Evolutionary conservation across 2,329 filamentous ascomycete species (phyloP), one percentile per base, ranked within the genome.

Genomic region (Penicillium sp.): DNA sequence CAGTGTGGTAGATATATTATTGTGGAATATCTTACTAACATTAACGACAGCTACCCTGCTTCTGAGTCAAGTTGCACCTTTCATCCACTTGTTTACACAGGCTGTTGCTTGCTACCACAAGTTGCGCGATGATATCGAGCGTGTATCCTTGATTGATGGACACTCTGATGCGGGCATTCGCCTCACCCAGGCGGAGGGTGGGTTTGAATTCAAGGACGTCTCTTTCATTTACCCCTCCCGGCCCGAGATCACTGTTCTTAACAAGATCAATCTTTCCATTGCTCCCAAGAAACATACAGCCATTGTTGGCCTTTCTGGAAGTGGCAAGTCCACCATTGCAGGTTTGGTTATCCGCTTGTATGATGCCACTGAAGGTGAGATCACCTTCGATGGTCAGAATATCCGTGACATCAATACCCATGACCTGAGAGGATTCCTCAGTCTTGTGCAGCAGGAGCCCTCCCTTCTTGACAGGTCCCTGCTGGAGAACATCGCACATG

Each of bases 291-390:
- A 82, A n/a, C 81, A 78, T 45, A 73, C 78, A 5, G 82, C 80
- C 0, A 68, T 84, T 22, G 81, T 84, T 3, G 82, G 82, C 19
- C 75, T 80, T 0, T 82, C 77, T 2, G 81, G 82, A 14, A 81
- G 78, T 53, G 82, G 82, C 7, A 74, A 91, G 73, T 87, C 85
- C 0, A 89, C 84, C n/a, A 85, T 89, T 35, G 82, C 91, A 26
- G 73, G 73, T 4, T 73, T 84, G 0, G 69, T 82, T 14, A 77
- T 81, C 53, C 72, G 84, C 8, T 89, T 92, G 70, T 93, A 92
- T 69, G 82, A 88, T 42, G 72, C 84, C 0, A 76, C 82, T 22
- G 75, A 78, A 12, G 89, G 90, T 8, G 74, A 75, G 3, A 85
- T 93, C 40, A 74, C 86, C 0, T 83, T 84, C 67, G 87, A 90